Base-by-base conservation (phyloP, 2,329 filamentous ascomycete genomes). In the Chrysoporthe austroafricana region DNA sequence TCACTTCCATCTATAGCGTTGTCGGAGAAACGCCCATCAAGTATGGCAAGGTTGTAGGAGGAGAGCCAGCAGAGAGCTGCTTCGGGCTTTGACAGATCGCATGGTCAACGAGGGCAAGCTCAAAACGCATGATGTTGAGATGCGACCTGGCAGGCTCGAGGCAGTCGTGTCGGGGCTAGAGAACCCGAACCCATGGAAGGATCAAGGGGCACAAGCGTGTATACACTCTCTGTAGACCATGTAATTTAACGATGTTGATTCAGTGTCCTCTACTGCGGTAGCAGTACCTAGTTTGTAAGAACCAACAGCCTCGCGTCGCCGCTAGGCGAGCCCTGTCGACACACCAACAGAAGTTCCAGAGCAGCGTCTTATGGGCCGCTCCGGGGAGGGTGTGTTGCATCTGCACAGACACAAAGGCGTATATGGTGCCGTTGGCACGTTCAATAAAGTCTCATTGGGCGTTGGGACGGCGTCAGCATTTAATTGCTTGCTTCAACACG, bases 401-500 rank as follows among this genome's bases (percentile, higher is more conserved):
- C 9, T 7, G 5, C 44, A 26, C 50, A 44, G 34, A 11, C 26
- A 42, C n/a, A 18, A 34, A 21, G 6, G 44, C 43, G 52, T 39
- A 14, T 50, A n/a, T 59, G 39, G n/a, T 44, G 46, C 16, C 44
- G 50, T 62, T 64, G 62, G 48, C 16, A 2, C 44, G 26, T 26
- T 36, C 36, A 62, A 36, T 14, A 36, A 34, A 14, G 34, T 48
- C 61, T 36, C 61, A 59, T 62, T 46, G 56, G 48, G 21, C 32
- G 44, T 42, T 59, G 58, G 36, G 39, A 48, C 50, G 21, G 48
- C 46, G n/a, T 18, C 44, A 54, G 57, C 36, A 6, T 34, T 11
- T 18, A 61, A 21, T 26, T 60, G 14, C 36, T 9, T 43, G 60
- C 39, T 26, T 26, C 26, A 26, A 65, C 54, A 59, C 68, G 65